Evolutionary conservation across 139 green algal genomes (phyloP).

Genomic region (Coelastrella sp.): DNA sequence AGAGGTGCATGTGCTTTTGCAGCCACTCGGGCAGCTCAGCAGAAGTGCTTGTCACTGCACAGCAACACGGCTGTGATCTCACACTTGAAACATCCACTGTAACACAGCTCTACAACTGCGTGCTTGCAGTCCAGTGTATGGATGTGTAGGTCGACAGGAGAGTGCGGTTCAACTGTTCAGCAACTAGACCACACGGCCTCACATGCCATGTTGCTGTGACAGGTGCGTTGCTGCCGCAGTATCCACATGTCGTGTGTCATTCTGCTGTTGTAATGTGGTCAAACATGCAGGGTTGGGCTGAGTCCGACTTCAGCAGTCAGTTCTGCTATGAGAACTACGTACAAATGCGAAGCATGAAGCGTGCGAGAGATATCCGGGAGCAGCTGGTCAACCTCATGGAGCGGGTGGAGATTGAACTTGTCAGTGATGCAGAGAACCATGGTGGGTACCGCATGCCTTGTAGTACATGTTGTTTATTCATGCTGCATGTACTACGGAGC

Average conservation of each 20-base stretch:
- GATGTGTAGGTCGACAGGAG: too few species aligned
- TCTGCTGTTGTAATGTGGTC: neutral
- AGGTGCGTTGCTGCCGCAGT: too few species aligned
- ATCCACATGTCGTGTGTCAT: neutral
- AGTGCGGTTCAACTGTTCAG: too few species aligned
- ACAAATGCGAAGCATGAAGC: constrained; percentile 96
- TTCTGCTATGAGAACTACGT: constrained; percentile 99
- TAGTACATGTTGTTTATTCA: neutral
- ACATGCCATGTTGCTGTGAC: too few species aligned
- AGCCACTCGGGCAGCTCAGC: too few species aligned
- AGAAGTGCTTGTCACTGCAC: too few species aligned
- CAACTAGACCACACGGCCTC: too few species aligned
- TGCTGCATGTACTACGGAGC: constrained; percentile 62
- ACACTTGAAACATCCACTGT: neutral
- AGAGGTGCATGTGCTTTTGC: too few species aligned
- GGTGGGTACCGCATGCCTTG: too few species aligned
- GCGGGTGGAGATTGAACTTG: constrained; percentile 95
- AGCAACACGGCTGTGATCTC: neutral
- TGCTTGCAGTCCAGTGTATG: too few species aligned
- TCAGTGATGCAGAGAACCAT: constrained; percentile 78
- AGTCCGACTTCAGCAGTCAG: constrained; percentile 90
- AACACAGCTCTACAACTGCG: too few species aligned
- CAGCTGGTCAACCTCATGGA: constrained; percentile 98
- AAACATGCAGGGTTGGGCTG: constrained; percentile 80
- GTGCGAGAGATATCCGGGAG: constrained; percentile 95